Base-by-base conservation (phyloP, 108 stramenopile genomes). In the Discostella pseudostelligera region DNA sequence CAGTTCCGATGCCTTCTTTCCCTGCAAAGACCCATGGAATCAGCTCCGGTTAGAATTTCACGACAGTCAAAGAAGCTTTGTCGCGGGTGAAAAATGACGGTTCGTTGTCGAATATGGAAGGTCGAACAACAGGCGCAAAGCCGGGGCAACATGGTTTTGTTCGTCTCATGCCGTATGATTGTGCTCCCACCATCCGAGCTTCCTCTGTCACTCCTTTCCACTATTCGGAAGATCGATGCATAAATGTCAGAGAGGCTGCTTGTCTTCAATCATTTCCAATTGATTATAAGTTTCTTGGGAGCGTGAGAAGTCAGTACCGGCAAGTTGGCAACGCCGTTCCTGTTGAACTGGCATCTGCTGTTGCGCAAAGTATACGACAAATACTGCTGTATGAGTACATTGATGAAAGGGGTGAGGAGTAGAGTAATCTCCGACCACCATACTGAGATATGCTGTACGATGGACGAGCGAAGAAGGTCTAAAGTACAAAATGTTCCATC, bases 301-400 rank as follows among this genome's bases (percentile, higher is more conserved):
- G 24, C 40, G 0, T 71, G 14, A 57, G 55, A 11, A 56, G 68
- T 24, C 73, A 83, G 51, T 79, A 72, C 44, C 48, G 57, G 20
- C 82, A 83, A 72, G 72, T 76, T 58, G 82, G 82, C 14, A 83
- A 83, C 43, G 78, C 82, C 13, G 65, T 79, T 11, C 82, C 78
- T 37, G 69, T 79, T 22, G 37, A 43, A 28, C 29, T 79, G 36
- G 67, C 78, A 21, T 67, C 62, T 32, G 67, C 65, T 4, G 49
- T 83, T 54, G 82, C 78, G 48, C 67, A 44, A 12, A 47, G 50
- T 26, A 44, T 81, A 13, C 51, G 40, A 12, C 48, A 78, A 19
- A 42, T 72, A 11, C 39, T 65, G 28, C 13, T 42, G 17, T 71
- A 75, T 48, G 51, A 54, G 5, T 69, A 69, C 35, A 50, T 54